Evolutionary conservation across 2,329 filamentous ascomycete species (phyloP).

Genomic region (Aspergillus alliaceus): DNA sequence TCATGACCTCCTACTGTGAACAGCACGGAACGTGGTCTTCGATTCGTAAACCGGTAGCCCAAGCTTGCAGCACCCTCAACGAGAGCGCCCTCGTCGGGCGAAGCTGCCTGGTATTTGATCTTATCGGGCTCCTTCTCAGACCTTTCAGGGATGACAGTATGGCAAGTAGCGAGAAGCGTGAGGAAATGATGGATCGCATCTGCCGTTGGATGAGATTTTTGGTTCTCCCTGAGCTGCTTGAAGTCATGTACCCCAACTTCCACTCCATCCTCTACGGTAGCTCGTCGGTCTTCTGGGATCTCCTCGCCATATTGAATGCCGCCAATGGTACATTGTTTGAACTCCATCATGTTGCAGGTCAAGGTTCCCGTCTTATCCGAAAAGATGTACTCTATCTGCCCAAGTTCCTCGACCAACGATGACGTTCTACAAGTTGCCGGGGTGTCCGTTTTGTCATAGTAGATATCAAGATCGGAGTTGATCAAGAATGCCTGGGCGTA

Average conservation of each 20-base stretch:
- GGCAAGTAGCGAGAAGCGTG: conserved; percentile 81
- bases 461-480: conserved; percentile 96
- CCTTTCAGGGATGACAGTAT: conserved; percentile 94
- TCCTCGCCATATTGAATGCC: conserved; percentile 93
- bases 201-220: conserved; percentile 56
- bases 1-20: conserved; percentile 73
- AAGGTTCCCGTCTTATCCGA: conserved; percentile 96
- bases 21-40: conserved; percentile 85
- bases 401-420: conserved; percentile 92
- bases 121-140: conserved; percentile 72
- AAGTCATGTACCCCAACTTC: conserved; percentile 84
- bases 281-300: conserved; percentile 84
- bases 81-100: conserved; percentile 93
- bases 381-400: conserved; percentile 98
- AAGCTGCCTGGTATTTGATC: conserved; percentile 98
- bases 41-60: conserved; percentile 86
- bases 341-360: conserved; percentile 99
- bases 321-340: conserved; percentile 89
- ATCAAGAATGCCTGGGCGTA: conserved; percentile 98
- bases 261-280: conserved; percentile 72
- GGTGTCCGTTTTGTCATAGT: conserved; percentile 92
- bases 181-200: conserved; percentile 81
- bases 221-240: conserved; percentile 69
- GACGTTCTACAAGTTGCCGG: conserved; percentile 95
- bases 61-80: conserved; percentile 85